Conservation (phyloP, 1,284 basidiomycete genomes). For the Earliella scabrosa region DNA sequence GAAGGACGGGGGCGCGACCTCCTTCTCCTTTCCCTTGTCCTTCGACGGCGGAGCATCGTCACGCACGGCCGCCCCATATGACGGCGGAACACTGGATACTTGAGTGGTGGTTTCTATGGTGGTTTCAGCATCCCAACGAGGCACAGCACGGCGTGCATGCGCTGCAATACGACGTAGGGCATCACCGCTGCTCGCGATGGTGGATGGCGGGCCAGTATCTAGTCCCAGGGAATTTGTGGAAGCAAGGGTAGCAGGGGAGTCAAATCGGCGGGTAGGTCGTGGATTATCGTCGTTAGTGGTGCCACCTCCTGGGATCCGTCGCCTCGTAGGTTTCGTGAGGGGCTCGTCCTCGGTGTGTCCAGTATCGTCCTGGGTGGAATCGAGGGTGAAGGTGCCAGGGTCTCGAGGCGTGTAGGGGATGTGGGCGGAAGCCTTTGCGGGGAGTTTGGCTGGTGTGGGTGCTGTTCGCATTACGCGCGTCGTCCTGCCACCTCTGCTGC, state of each 20-base stretch:
- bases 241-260: conserved; percentile 25
- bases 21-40: conserved; percentile 14
- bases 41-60: conserved; percentile 21
- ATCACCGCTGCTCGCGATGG: conserved; percentile 5
- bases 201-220: conserved; percentile 29
- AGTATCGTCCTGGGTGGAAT: conserved; percentile 46
- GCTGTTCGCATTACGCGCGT: conserved; percentile 23
- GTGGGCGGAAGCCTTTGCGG: conserved; percentile 1
- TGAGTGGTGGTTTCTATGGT: conserved; percentile 40
- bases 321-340: conserved; percentile 2
- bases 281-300: conserved; percentile 29
- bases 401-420: neutral
- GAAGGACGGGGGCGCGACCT: neutral
- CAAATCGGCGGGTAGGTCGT: conserved; percentile 25
- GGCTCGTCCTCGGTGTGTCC: conserved; percentile 27
- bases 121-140: conserved; percentile 41
- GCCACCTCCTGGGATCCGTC: conserved; percentile 21
- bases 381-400: conserved; percentile 49
- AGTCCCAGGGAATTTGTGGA: conserved; percentile 38
- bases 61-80: conserved; percentile 50
- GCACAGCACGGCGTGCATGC: conserved; percentile 26
- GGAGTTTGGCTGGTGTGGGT: conserved; percentile 21
- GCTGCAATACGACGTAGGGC: conserved; percentile 19
- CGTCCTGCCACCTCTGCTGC: conserved; percentile 20
- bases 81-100: conserved; percentile 53